Conservation (phyloP, 2,329 filamentous ascomycete species). For the Phialophora chinensis region DNA sequence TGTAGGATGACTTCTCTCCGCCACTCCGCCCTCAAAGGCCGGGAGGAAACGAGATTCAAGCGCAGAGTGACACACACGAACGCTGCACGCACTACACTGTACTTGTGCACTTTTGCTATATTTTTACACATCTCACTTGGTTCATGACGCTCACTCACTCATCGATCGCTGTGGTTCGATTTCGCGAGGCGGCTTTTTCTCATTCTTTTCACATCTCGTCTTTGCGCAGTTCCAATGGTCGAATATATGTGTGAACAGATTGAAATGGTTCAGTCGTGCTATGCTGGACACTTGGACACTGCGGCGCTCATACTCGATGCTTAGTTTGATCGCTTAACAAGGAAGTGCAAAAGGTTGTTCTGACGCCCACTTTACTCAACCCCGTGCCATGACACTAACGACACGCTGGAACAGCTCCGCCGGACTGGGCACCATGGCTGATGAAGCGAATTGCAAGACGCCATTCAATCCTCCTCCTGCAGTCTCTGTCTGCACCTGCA, state of each 20-base stretch:
- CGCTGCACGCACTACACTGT: background rate
- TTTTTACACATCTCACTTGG: no score
- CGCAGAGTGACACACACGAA: slow-evolving; percentile 56
- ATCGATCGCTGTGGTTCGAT: no score
- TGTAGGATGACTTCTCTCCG: no score
- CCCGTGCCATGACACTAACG: slow-evolving; percentile 19
- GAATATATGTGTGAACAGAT: no score
- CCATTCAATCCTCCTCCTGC: slow-evolving; percentile 22
- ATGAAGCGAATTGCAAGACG: slow-evolving; percentile 30
- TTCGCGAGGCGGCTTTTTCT: no score
- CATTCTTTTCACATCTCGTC: no score
- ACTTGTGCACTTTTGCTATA: background rate
- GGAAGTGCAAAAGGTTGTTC: slow-evolving; percentile 55
- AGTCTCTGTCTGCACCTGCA: background rate
- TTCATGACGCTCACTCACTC: no score
- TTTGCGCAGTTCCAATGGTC: no score
- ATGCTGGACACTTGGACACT: no score
- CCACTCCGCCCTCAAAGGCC: slow-evolving; percentile 23
- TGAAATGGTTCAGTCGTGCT: no score
- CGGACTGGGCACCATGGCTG: slow-evolving; percentile 30
- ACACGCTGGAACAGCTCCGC: slow-evolving; percentile 36
- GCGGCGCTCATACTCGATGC: no score
- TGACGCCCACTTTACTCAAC: slow-evolving; percentile 47
- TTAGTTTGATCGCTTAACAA: background rate
- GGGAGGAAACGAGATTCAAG: slow-evolving; percentile 34